Percentiles rank a stretch among this genome's conserved stretches.
These are phyloP conservation scores for Tolypocladium tropicale DNA, from an alignment of 2,329 filamentous ascomycete genomes.

Conservation along the genomic window DNA sequence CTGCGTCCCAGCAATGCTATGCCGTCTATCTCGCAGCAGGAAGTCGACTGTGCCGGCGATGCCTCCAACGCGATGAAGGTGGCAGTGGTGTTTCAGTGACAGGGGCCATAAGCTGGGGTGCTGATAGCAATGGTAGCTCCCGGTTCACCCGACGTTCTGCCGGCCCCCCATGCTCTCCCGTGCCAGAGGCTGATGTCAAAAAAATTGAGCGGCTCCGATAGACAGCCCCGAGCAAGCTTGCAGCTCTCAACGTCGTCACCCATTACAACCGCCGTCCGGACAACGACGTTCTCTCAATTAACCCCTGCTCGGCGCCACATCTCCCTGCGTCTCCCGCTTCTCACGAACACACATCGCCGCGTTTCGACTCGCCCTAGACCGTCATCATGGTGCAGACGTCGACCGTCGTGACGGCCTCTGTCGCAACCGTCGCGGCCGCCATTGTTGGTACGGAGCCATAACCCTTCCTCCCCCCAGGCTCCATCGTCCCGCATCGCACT, in stretches of 20 bases:
- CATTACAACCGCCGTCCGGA: background rate
- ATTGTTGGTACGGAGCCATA: conserved; percentile 39
- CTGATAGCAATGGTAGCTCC: background rate
- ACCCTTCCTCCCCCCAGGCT: background rate
- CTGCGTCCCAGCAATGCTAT: background rate
- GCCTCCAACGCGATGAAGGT: background rate
- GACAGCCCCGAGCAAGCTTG: background rate
- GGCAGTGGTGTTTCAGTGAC: background rate
- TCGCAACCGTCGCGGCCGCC: conserved; percentile 50
- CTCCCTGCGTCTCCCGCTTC: conserved; percentile 1
- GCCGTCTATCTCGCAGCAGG: background rate
- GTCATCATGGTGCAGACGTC: conserved; percentile 36
- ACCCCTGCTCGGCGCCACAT: background rate
- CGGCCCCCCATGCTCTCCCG: conserved; percentile 2
- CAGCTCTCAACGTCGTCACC: background rate
- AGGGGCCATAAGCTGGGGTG: background rate
- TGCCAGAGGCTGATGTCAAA: conserved; percentile 4
- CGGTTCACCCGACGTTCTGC: conserved; percentile 12
- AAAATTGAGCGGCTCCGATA: conserved; percentile 5
- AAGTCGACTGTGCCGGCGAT: background rate
- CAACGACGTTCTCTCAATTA: background rate
- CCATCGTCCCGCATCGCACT: background rate
- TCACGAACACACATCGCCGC: background rate
- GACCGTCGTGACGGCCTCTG: conserved; percentile 49
- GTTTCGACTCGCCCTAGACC: conserved; percentile 6